Percentiles rank a stretch among this genome's conserved stretches.
Evolutionary conservation across 495 filamentous ascomycete genomes (phyloP).

Genomic region (Aspergillus egyptiacus): DNA sequence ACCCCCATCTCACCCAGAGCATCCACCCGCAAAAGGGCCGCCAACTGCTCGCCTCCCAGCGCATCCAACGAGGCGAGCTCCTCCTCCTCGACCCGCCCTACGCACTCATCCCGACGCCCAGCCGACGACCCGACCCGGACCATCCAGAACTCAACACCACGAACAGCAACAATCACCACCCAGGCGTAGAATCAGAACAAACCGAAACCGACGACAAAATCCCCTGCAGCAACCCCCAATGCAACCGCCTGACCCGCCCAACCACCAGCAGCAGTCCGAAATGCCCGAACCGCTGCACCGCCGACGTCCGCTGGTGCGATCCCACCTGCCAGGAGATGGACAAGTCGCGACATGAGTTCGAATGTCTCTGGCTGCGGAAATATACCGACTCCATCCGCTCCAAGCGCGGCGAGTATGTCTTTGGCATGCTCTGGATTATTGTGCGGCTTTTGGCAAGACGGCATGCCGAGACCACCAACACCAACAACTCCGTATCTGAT

Average conservation of each 20-base stretch:
- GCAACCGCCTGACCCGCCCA: constrained; percentile 19
- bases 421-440: constrained; percentile 40
- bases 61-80: constrained; percentile 25
- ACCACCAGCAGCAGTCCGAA: constrained; percentile 9
- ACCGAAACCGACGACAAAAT: constrained; percentile 16
- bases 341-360: constrained; percentile 27
- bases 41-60: constrained; percentile 26
- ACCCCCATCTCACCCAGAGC: constrained; percentile 30
- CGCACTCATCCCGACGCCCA: constrained; percentile 28
- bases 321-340: constrained; percentile 21
- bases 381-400: constrained; percentile 24
- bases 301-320: constrained; percentile 34
- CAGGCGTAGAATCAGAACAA: constrained; percentile 20
- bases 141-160: no score
- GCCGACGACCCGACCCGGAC: neutral
- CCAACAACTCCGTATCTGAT: neutral
- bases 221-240: constrained; percentile 33
- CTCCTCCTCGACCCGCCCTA: constrained; percentile 34
- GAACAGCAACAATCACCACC: no score
- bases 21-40: constrained; percentile 32
- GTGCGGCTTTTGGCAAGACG: constrained; percentile 32
- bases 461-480: constrained; percentile 10
- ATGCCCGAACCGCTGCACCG: constrained; percentile 26
- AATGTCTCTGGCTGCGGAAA: constrained; percentile 34
- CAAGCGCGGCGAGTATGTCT: constrained; percentile 36